Evolutionary conservation across 2,329 filamentous ascomycete genomes (phyloP).

Genomic region (Penicillium sp.): DNA sequence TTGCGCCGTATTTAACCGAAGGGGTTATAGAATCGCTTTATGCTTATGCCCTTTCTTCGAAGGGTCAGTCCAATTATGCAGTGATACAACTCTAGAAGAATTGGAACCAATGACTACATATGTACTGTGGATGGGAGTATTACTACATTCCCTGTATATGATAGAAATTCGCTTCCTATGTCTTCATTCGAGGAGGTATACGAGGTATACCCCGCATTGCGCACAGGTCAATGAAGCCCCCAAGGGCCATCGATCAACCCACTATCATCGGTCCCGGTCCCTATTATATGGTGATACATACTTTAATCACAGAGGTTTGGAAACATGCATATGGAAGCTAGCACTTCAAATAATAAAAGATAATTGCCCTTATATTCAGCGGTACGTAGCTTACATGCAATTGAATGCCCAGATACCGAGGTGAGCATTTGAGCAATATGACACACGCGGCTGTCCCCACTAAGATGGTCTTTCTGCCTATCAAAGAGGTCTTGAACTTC

Average conservation of each 20-base stretch:
- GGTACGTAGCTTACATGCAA: neutral
- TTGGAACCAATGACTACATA: neutral
- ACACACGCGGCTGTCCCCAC: constrained; percentile 16
- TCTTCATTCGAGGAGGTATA: neutral
- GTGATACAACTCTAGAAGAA: neutral
- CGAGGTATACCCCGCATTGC: constrained; percentile 15
- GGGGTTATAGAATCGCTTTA: neutral
- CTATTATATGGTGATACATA: neutral
- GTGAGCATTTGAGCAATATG: constrained; percentile 7
- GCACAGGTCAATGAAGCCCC: neutral
- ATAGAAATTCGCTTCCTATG: neutral
- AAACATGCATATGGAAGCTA: neutral
- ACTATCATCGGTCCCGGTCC: constrained; percentile 8
- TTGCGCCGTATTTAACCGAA: neutral
- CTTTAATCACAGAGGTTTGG: neutral
- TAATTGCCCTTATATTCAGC: neutral
- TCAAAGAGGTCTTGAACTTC: constrained; percentile 31
- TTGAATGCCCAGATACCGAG: neutral
- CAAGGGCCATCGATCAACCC: constrained; percentile 1
- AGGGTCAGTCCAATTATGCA: neutral
- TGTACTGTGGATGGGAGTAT: neutral
- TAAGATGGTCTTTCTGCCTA: constrained; percentile 29
- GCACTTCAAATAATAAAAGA: neutral
- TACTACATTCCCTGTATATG: neutral
- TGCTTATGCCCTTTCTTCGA: neutral